Evolutionary conservation across 2,329 filamentous ascomycete genomes (phyloP), one percentile per base, ranked within the genome.

Genomic region (Cytospora piceae): DNA sequence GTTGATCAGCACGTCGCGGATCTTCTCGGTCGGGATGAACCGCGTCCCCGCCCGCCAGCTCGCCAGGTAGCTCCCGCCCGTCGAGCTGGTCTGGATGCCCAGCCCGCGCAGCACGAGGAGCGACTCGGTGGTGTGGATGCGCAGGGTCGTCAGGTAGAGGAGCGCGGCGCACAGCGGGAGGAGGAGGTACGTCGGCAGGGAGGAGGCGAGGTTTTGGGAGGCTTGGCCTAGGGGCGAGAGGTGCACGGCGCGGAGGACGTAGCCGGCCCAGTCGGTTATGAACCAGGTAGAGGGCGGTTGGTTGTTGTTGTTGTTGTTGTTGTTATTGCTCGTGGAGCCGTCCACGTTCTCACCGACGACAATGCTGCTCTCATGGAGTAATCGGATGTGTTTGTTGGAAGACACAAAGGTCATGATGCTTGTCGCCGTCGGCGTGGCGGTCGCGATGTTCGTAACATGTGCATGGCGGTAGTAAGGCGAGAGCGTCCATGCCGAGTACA

Each of bases 1-100:
- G 75, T 97, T 93, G 59, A 99, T 91, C 62, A 97, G 87, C 64
- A 99, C 90, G 75, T 99, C 95, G 74, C 92, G 92, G 65, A 99
- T 96, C 77, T 92, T 89, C 54, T 90, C 91, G 0, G 94, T 97
- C 0, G 95, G 94, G 66, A 99, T 98, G 76, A 89, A 85, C 64
- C 85, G 78, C 72, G 84, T 84, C 63, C 79, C 77, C 15, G 72
- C 72, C n/a, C 66, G 58, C 63, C 66, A 59, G 22, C 76, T 71
- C 4, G 77, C 75, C 42, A 94, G 81, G 72, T 92, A 93, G 11
- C 88, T 90, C 1, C 83, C 77, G 11, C 89, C 88, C 32, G 87
- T 89, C 1, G 89, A 90, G 9, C 87, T 90, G 3, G 93, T 97
- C 80, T 99, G 95, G 61, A 99, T 90, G 9, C 95, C 95, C 17